Evolutionary conservation across 305 asterid genomes (phyloP), one percentile per base, ranked within the genome.

Genomic region (Striga hermonthica): DNA sequence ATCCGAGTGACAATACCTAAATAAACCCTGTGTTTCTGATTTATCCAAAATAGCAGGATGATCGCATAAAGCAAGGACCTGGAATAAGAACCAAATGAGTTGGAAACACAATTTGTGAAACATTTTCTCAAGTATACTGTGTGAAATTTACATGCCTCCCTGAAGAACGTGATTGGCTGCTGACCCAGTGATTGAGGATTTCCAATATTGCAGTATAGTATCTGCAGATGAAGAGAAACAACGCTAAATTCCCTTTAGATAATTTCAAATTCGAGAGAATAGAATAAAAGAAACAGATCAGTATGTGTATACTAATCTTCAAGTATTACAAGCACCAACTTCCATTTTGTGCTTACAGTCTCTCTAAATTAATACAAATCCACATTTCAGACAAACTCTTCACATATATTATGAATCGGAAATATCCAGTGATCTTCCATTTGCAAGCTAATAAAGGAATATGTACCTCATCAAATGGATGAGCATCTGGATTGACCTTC

Each of bases 51-150:
- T 86, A 54, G 87, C 40, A 48, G 99, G 96, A 79, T 93, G 93
- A 66, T 88, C 96, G 66, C 99, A 93, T 60, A 93, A 68, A 36
- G 99, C 96, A 75, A 93, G 97, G 68, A 90, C 96, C 99, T 93
- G 85, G 64, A 56, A 43, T 61, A 53, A 65, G 40, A 57, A 60
- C 6, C 0, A 44, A 52, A 41, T 4, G 14, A 9, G 48, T 71
- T 44, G 78, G 67, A 71, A 61, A 58, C 58, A 69, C 3, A 7
- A 11, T 3, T 36, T 4, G 62, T 9, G 9, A 36, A 38, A 7
- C 45, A 1, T 4, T 7, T 62, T 54, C 41, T 45, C 6, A 38
- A 49, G 16, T 47, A 13, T 31, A 35, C 4, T 11, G 64, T n/a
- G 45, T 4, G 22, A 50, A 65, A 6, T 60, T 11, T 28, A 59